phyloP scores from a whole-genome alignment of 2,329 filamentous ascomycete species.

The Penicillium sp. region DNA sequence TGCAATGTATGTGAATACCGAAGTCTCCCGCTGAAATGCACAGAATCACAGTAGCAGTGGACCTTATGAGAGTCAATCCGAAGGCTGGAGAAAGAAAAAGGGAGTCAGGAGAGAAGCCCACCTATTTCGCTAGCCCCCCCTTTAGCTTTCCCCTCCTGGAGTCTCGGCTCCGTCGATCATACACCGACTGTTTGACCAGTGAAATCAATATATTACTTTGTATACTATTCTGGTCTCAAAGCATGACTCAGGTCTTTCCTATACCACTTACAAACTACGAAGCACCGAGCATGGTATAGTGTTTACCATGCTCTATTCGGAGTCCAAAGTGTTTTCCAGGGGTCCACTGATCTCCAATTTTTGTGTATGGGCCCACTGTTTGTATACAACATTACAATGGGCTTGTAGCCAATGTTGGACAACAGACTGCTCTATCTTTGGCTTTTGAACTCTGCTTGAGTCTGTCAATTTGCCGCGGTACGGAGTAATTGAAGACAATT shows the following conservation, averaged over 20 bases:
- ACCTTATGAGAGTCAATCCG: constrained; percentile 7
- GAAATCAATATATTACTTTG: constrained; percentile 10
- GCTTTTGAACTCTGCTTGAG: no score
- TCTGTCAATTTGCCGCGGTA: not conserved
- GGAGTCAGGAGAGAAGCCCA: constrained; percentile 22
- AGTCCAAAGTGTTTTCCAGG: not conserved
- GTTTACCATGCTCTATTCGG: no score
- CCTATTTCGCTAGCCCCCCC: constrained; percentile 23
- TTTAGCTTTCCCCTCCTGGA: constrained; percentile 18
- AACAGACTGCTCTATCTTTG: no score
- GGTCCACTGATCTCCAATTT: not conserved
- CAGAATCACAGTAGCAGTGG: constrained; percentile 1
- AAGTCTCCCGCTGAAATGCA: not conserved
- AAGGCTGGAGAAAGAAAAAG: constrained; percentile 20
- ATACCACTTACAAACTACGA: not conserved
- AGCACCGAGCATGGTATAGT: not conserved
- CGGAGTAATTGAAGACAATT: not conserved
- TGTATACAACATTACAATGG: not conserved
- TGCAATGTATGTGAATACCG: not conserved
- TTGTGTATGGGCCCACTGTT: not conserved
- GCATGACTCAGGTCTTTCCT: not conserved
- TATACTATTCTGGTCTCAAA: not conserved
- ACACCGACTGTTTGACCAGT: constrained; percentile 25
- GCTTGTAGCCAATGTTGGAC: no score
- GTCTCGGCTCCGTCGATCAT: constrained; percentile 33